Evolutionary conservation across 345 rosid genomes (phyloP).

Genomic region (Aquilaria yunnanensis): DNA sequence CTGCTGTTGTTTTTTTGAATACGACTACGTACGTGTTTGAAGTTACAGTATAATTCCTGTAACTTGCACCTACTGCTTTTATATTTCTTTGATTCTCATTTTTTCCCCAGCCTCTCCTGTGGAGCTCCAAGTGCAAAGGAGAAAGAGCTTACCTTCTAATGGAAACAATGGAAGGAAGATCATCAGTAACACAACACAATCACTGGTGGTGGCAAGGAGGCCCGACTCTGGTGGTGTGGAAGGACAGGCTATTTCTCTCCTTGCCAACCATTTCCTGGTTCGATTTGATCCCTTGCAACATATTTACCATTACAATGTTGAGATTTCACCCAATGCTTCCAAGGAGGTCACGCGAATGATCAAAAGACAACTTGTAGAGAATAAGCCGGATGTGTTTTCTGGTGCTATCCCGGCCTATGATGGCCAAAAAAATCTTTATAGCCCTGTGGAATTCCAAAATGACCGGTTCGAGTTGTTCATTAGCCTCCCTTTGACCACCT

Average conservation of each 20-base stretch:
- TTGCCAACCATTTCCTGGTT: conserved; percentile 93
- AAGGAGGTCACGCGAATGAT: conserved; percentile 82
- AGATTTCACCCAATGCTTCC: conserved; percentile 74
- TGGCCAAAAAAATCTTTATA: conserved; percentile 74
- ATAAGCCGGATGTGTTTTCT: conserved; percentile 43
- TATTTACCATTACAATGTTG: conserved; percentile 89
- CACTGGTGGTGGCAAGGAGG: conserved; percentile 57
- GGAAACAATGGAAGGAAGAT: conserved; percentile 37
- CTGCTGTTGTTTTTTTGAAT: not conserved
- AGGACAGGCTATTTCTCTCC: conserved; percentile 64
- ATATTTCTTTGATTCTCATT: not conserved
- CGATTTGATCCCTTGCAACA: conserved; percentile 54
- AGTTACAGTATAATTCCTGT: conserved; percentile 15
- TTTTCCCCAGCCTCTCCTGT: conserved; percentile 37
- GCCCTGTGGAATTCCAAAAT: conserved; percentile 76
- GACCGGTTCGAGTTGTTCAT: conserved; percentile 83
- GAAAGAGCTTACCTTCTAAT: conserved; percentile 23
- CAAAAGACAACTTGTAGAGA: conserved; percentile 67
- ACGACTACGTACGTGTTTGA: not conserved
- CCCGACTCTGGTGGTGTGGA: conserved; percentile 87
- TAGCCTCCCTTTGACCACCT: conserved; percentile 71
- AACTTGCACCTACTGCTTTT: conserved; percentile 10
- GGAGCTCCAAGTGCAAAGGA: conserved; percentile 25
- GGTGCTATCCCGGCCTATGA: conserved; percentile 77
- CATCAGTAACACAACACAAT: conserved; percentile 25